These are phyloP conservation scores for Jasminum sambac DNA, from an alignment of 257 asterid species.

Conservation along the genomic window DNA sequence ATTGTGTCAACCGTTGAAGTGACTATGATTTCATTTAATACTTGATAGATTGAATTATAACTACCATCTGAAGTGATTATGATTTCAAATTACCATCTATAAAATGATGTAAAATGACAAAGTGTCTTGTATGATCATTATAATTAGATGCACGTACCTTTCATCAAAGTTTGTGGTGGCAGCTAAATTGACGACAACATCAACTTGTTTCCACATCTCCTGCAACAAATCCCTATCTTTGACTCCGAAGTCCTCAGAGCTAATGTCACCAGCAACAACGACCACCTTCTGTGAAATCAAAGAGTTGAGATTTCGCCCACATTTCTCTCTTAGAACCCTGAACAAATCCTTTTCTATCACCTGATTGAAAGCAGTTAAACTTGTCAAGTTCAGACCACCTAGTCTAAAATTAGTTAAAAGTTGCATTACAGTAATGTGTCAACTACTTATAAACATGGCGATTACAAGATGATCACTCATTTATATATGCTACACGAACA, in stretches of 20 bases:
- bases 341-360: constrained; percentile 66
- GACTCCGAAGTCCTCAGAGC: constrained; percentile 70
- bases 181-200: constrained; percentile 81
- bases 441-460: too few species aligned
- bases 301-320: constrained; percentile 41
- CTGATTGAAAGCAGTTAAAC: constrained; percentile 25
- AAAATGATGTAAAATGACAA: too few species aligned
- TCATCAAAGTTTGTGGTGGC: constrained; percentile 93
- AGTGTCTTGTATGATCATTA: too few species aligned
- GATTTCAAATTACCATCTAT: too few species aligned
- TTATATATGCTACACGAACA: too few species aligned
- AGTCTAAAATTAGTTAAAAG: neutral
- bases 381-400: neutral
- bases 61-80: too few species aligned
- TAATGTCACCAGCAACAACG: constrained; percentile 78
- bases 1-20: too few species aligned
- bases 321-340: constrained; percentile 60
- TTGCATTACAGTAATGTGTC: too few species aligned
- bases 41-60: too few species aligned
- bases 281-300: constrained; percentile 46
- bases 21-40: too few species aligned
- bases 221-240: constrained; percentile 48
- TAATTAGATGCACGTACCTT: constrained; percentile 63
- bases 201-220: constrained; percentile 69
- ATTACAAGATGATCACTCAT: too few species aligned